phyloP scores from a whole-genome alignment of 208 protist species.

The Wallacemonas collosoma region DNA sequence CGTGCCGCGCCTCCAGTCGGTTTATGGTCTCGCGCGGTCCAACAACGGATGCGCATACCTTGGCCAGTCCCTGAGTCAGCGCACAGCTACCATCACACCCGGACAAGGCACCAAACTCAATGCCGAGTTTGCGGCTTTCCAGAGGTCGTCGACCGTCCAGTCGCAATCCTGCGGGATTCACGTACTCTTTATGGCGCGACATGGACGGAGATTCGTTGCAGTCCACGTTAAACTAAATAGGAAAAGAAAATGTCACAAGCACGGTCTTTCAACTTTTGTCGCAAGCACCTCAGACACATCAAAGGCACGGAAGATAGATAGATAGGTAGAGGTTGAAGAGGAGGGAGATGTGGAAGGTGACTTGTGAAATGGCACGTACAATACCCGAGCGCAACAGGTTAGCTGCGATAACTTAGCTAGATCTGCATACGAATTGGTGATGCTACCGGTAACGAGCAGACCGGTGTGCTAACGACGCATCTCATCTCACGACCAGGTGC shows the following conservation, averaged over 20 bases:
- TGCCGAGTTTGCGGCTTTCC: constrained; percentile 55
- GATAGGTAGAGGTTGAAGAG: background rate
- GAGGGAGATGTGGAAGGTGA: background rate
- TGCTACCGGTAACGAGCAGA: too few species aligned
- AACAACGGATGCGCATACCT: constrained; percentile 72
- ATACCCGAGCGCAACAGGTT: too few species aligned
- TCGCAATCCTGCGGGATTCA: constrained; percentile 79
- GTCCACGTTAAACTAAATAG: background rate
- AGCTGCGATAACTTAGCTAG: too few species aligned
- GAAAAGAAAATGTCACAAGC: constrained; percentile 4
- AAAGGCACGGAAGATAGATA: background rate
- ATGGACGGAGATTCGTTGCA: constrained; percentile 8
- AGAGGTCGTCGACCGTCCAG: constrained; percentile 76
- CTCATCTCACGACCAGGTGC: too few species aligned
- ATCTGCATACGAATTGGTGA: too few species aligned
- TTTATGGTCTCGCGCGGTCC: constrained; percentile 68
- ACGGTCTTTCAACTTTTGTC: background rate
- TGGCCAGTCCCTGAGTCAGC: constrained; percentile 49
- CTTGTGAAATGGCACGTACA: background rate
- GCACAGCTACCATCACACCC: constrained; percentile 81
- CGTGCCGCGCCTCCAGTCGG: constrained; percentile 55
- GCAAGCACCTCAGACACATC: too few species aligned
- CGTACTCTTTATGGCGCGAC: constrained; percentile 82
- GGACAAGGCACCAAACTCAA: constrained; percentile 69
- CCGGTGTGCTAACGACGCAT: too few species aligned